Evolutionary conservation across 2,329 filamentous ascomycete genomes (phyloP).

Genomic region (Triangularia setosa): DNA sequence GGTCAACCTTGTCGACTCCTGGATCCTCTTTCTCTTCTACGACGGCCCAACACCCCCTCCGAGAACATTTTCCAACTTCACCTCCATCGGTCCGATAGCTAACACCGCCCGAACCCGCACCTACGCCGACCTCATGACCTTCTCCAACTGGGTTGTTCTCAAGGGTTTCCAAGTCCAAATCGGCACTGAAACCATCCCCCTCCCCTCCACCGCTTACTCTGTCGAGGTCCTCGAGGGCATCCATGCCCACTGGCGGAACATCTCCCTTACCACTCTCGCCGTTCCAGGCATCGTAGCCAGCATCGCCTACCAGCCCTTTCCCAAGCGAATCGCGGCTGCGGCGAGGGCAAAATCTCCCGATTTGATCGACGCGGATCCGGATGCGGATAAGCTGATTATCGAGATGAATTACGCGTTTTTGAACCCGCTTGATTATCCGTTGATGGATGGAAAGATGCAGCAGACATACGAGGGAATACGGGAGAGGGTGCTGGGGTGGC

Average conservation of each 20-base stretch:
- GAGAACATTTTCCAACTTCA: slow-evolving; percentile 55
- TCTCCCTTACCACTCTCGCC: slow-evolving; percentile 8
- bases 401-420: slow-evolving; percentile 42
- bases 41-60: slow-evolving; percentile 51
- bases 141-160: slow-evolving; percentile 25
- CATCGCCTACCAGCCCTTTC: slow-evolving; percentile 31
- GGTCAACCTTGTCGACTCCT: slow-evolving; percentile 45
- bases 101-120: slow-evolving; percentile 31
- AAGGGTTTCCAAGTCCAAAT: slow-evolving; percentile 24
- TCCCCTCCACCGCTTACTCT: slow-evolving; percentile 15
- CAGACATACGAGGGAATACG: slow-evolving; percentile 34
- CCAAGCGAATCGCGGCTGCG: slow-evolving; percentile 32
- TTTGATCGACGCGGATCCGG: slow-evolving; percentile 38
- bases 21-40: slow-evolving; percentile 61
- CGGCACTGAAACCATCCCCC: slow-evolving; percentile 26
- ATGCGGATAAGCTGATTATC: slow-evolving; percentile 39
- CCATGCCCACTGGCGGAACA: slow-evolving; percentile 24
- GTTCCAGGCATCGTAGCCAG: slow-evolving; percentile 20
- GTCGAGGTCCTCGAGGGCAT: slow-evolving; percentile 18
- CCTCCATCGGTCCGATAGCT: slow-evolving; percentile 39
- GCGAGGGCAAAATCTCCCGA: slow-evolving; percentile 35
- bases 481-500: slow-evolving; percentile 29
- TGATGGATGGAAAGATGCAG: slow-evolving; percentile 35
- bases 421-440: slow-evolving; percentile 27
- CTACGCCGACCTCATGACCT: slow-evolving; percentile 28